Percentiles rank a stretch among this genome's conserved stretches.
These are phyloP conservation scores for Withania somnifera DNA, from an alignment of 305 asterid species.

Conservation along the genomic window DNA sequence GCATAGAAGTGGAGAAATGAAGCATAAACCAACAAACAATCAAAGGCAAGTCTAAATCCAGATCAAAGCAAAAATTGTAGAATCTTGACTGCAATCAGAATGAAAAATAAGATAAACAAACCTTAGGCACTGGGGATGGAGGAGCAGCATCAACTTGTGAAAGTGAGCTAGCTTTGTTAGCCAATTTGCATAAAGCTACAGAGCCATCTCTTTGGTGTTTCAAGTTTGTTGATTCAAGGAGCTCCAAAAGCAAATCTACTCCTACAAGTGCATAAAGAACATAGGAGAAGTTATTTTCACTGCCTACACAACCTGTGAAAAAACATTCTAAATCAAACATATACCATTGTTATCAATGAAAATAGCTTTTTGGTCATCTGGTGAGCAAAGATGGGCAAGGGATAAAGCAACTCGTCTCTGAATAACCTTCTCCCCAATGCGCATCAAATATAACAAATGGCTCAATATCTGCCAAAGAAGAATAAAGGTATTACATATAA, in stretches of 20 bases:
- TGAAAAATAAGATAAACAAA: constrained; percentile 6
- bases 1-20: background rate
- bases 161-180: constrained; percentile 69
- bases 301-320: background rate
- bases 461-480: constrained; percentile 57
- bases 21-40: background rate
- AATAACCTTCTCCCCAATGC: constrained; percentile 56
- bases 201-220: constrained; percentile 77
- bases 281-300: background rate
- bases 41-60: background rate
- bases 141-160: constrained; percentile 96
- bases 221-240: constrained; percentile 52
- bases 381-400: constrained; percentile 89
- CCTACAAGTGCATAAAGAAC: constrained; percentile 27
- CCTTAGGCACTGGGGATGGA: constrained; percentile 94
- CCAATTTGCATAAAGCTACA: constrained; percentile 70
- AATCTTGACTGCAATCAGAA: background rate
- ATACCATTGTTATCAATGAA: constrained; percentile 78
- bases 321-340: background rate
- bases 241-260: constrained; percentile 76
- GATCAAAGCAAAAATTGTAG: background rate
- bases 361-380: constrained; percentile 74
- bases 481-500: background rate
- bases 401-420: constrained; percentile 89
- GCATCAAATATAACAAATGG: constrained; percentile 85